Evolutionary conservation across 305 asterid genomes (phyloP).

Genomic region (Euphrasia arctica): DNA sequence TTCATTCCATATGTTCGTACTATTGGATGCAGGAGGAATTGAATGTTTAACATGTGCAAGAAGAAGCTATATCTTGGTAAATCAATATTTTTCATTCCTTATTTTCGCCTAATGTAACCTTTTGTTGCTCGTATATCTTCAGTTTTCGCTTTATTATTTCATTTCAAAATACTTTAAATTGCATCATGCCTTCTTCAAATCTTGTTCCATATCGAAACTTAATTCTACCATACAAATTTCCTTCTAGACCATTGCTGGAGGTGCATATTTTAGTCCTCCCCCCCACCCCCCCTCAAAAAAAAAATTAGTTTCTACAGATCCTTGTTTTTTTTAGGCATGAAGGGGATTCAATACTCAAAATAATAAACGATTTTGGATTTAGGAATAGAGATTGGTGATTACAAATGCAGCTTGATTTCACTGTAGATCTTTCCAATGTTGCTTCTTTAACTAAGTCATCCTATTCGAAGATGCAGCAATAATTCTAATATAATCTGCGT

Average conservation of each 20-base stretch:
- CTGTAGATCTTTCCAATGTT: slow-evolving; percentile 7
- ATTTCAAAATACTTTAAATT: slow-evolving; percentile 6
- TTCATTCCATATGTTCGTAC: slow-evolving; percentile 95
- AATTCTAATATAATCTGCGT: too few species aligned
- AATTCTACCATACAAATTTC: slow-evolving; percentile 5
- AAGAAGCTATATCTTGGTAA: slow-evolving; percentile 87
- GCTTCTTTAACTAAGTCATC: background rate
- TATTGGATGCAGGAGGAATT: slow-evolving; percentile 98
- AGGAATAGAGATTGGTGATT: slow-evolving; percentile 13
- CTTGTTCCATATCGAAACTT: slow-evolving; percentile 18
- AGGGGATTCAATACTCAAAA: slow-evolving; percentile 9
- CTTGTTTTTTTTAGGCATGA: background rate
- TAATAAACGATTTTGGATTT: background rate
- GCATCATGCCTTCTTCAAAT: background rate
- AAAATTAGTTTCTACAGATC: background rate
- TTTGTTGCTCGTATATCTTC: background rate
- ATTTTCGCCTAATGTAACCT: slow-evolving; percentile 10
- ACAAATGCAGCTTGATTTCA: slow-evolving; percentile 15
- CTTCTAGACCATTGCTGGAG: slow-evolving; percentile 12
- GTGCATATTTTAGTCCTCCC: background rate
- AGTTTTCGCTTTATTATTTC: slow-evolving; percentile 20
- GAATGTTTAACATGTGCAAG: slow-evolving; percentile 92
- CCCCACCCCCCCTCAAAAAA: too few species aligned
- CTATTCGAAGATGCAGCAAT: background rate
- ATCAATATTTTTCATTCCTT: slow-evolving; percentile 24